Percentiles rank a stretch among this genome's conserved stretches.
phyloP scores from a whole-genome alignment of 768 basidiomycete genomes.

The Russula abietina region DNA sequence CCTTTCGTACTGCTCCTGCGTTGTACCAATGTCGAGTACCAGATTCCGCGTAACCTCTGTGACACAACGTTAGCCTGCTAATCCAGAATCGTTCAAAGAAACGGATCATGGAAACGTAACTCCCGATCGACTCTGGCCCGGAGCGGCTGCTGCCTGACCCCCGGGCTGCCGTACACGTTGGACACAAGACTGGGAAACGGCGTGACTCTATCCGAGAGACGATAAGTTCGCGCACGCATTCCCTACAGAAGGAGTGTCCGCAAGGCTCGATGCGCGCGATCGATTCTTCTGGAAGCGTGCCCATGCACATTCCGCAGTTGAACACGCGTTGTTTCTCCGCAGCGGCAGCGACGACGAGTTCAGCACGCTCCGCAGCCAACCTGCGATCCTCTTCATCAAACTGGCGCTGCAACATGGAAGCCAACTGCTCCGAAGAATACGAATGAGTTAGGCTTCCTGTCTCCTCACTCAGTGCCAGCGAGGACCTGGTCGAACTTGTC shows the following conservation, averaged over 20 bases:
- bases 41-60: constrained; percentile 24
- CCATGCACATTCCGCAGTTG: constrained; percentile 52
- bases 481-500: background rate
- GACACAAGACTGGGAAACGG: constrained; percentile 56
- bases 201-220: constrained; percentile 46
- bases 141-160: constrained; percentile 8
- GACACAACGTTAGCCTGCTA: background rate
- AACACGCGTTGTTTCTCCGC: constrained; percentile 31
- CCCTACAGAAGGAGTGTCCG: constrained; percentile 47
- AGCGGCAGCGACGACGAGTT: constrained; percentile 5
- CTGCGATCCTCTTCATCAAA: constrained; percentile 8
- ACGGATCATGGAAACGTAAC: constrained; percentile 26
- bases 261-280: constrained; percentile 42
- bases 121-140: constrained; percentile 30
- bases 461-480: background rate
- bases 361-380: constrained; percentile 10
- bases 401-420: no score
- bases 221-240: constrained; percentile 44
- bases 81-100: background rate
- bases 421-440: background rate
- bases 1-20: constrained; percentile 36
- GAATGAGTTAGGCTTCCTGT: background rate
- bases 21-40: constrained; percentile 43
- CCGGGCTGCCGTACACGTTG: constrained; percentile 46
- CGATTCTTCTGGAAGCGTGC: constrained; percentile 39